Percentiles rank a stretch among this genome's conserved stretches.
Conservation (phyloP, 805 yeast species). For the Metschnikowia cerradonensis region DNA sequence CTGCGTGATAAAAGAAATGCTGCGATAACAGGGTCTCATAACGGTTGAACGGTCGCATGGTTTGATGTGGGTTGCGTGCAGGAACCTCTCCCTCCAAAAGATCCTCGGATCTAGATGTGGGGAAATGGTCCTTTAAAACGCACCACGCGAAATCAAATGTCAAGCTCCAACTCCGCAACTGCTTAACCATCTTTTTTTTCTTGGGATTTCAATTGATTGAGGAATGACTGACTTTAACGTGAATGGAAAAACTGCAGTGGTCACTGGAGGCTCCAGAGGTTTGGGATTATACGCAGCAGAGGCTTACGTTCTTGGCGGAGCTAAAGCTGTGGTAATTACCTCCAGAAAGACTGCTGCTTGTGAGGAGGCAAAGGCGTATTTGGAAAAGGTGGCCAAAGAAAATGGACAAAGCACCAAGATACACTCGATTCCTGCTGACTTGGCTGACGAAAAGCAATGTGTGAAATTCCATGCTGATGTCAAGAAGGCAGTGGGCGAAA, state of each 20-base stretch:
- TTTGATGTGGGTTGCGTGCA: neutral
- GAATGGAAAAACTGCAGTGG: slow-evolving; percentile 58
- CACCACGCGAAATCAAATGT: neutral
- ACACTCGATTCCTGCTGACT: slow-evolving; percentile 53
- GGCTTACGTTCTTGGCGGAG: slow-evolving; percentile 58
- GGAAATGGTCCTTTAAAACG: neutral
- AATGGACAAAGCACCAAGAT: slow-evolving; percentile 28
- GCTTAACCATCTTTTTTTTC: neutral
- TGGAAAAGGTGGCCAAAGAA: slow-evolving; percentile 36
- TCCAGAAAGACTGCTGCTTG: slow-evolving; percentile 64
- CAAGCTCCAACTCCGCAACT: neutral
- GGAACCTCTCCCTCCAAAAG: neutral
- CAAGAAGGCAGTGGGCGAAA: slow-evolving; percentile 34
- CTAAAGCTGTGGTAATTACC: slow-evolving; percentile 55
- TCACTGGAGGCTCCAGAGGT: slow-evolving; percentile 77
- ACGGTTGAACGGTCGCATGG: neutral
- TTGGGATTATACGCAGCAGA: slow-evolving; percentile 69
- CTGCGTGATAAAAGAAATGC: neutral
- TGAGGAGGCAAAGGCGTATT: slow-evolving; percentile 46
- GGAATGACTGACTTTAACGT: slow-evolving; percentile 46
- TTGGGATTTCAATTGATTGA: neutral
- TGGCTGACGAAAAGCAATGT: slow-evolving; percentile 48
- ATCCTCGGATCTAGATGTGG: slow-evolving; percentile 4
- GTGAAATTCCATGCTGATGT: slow-evolving; percentile 41
- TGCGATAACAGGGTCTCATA: too few species aligned